Evolutionary conservation across 805 yeast genomes (phyloP), one percentile per base, ranked within the genome.

Genomic region (Pichia cephalocereana): DNA sequence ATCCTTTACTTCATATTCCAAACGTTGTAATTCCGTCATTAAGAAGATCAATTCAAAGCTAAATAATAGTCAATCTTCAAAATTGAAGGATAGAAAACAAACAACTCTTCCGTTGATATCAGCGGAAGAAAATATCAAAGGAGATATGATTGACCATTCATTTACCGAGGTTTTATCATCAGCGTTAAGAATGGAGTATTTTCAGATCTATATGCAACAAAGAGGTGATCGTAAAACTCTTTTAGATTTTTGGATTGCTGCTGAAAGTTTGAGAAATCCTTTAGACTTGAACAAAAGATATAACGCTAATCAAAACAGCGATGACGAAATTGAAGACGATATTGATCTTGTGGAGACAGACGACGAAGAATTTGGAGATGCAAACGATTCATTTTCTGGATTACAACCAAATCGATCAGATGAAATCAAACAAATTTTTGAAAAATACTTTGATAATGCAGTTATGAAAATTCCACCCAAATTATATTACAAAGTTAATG

Each of bases 261-360:
- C 87, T 3, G 84, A 86, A 51, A 70, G 75, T 0, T 72, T 86
- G 38, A 78, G 80, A 55, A 84, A 84, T 44, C 96, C 96, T 0
- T 62, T 89, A 17, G 86, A 81, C 52, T 53, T 50, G 26, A 51
- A 50, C 4, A 14, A 30, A 11, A 12, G 11, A 30, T 30, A 30
- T 30, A 30, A 5, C 6, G 4, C 4, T 8, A 11, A 30, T 4
- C 11, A 30, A 30, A 30, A 30, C 14, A 30, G 14, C 4, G 32
- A 30, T 30, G 14, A 40, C 31, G 14, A 17, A 12, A 3, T 14
- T 18, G 4, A 9, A 23, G 18, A n/a, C 15, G 6, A 36, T 19
- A 27, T 7, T 23, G 39, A 34, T 6, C 26, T 23, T 23, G 26
- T 23, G 6, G 5, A 23, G 7, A 23, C 26, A 14, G 14, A 17